phyloP scores from a whole-genome alignment of 2,329 filamentous ascomycete species.

The Microdochium paspali region DNA sequence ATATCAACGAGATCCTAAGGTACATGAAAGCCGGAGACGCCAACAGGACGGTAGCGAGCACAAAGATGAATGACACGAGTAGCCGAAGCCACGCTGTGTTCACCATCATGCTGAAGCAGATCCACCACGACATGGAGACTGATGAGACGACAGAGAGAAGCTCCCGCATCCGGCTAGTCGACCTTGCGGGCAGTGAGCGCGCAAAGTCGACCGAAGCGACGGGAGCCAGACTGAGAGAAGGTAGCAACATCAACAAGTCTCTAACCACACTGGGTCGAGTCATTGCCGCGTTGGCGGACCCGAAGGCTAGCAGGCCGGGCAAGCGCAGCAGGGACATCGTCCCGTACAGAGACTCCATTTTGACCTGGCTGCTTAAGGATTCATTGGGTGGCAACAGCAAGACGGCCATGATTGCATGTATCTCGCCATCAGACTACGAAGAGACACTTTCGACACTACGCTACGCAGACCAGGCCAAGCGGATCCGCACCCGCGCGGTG shows the following conservation, averaged over 20 bases:
- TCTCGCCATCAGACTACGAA: constrained; percentile 91
- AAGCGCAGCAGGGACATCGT: constrained; percentile 57
- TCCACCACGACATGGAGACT: constrained; percentile 93
- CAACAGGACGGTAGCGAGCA: constrained; percentile 82
- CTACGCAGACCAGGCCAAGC: constrained; percentile 96
- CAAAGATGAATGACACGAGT: constrained; percentile 99
- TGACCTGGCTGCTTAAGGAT: constrained; percentile 86
- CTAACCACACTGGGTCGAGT: constrained; percentile 91
- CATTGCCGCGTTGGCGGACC: constrained; percentile 78
- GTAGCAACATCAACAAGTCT: constrained; percentile 98
- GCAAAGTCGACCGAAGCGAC: constrained; percentile 95
- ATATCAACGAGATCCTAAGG: constrained; percentile 76
- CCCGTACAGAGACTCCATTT: constrained; percentile 83
- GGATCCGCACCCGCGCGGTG: constrained; percentile 85
- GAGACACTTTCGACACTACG: constrained; percentile 93
- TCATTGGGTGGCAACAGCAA: constrained; percentile 94
- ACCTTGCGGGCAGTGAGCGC: constrained; percentile 88
- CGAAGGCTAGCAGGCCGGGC: constrained; percentile 42
- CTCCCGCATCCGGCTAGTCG: constrained; percentile 87
- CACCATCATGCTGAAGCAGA: constrained; percentile 96
- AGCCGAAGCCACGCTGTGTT: constrained; percentile 96
- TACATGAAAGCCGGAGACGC: constrained; percentile 85
- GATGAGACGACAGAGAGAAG: constrained; percentile 95
- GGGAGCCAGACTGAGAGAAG: constrained; percentile 80
- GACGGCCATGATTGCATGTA: constrained; percentile 98